These are phyloP conservation scores for Rosa hybrid DNA, from an alignment of 331 rosid species.

Conservation along the genomic window DNA sequence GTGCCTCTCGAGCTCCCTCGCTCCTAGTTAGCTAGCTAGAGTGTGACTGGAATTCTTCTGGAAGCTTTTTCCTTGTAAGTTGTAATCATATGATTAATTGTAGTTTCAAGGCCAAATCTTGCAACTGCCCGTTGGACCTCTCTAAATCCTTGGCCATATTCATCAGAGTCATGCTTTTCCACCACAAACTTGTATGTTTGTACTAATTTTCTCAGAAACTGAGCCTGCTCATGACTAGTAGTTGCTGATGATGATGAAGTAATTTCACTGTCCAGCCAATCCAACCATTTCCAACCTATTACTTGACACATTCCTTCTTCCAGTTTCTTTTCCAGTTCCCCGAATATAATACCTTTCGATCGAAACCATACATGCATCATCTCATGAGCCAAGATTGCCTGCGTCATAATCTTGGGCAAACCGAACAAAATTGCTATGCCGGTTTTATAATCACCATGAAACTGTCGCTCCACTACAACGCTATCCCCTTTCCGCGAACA, in stretches of 20 bases:
- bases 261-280: slow-evolving; percentile 5
- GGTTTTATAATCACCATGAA: background rate
- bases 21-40: background rate
- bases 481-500: background rate
- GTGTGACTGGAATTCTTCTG: background rate
- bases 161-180: background rate
- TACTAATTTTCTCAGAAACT: background rate
- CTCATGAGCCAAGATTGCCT: slow-evolving; percentile 15
- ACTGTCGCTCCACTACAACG: background rate
- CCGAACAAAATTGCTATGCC: slow-evolving; percentile 12
- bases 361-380: slow-evolving; percentile 8
- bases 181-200: background rate
- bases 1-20: background rate
- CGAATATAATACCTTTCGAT: background rate
- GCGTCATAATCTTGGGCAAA: slow-evolving; percentile 4
- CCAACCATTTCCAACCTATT: slow-evolving; percentile 14
- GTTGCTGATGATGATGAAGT: background rate
- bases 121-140: slow-evolving; percentile 2
- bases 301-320: slow-evolving; percentile 21
- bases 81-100: background rate
- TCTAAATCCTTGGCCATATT: slow-evolving; percentile 15
- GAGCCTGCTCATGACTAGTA: background rate
- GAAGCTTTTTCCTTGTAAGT: background rate
- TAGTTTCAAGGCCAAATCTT: background rate
- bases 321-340: background rate